phyloP scores from a whole-genome alignment of 345 rosid species.

The Gossypium longicalyx region DNA sequence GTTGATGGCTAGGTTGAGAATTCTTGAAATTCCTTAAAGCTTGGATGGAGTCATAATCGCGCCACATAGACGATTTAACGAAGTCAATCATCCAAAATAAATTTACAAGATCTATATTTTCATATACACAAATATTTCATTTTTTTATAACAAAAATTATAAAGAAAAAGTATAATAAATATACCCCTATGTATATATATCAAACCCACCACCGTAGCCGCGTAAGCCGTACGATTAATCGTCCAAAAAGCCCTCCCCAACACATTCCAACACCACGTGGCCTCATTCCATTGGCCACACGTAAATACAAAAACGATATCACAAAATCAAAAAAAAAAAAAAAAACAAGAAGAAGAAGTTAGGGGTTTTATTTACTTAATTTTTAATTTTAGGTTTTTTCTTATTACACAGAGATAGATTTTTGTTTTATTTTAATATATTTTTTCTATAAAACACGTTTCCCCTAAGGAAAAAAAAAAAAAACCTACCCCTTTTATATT shows the following conservation, averaged over 20 bases:
- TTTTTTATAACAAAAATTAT: too few species aligned
- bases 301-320: not conserved
- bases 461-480: not conserved
- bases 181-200: too few species aligned
- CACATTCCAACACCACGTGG: not conserved
- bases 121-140: too few species aligned
- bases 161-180: too few species aligned
- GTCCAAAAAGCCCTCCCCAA: not conserved
- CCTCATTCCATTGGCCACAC: not conserved
- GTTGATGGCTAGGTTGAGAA: too few species aligned
- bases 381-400: too few species aligned
- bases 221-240: not conserved
- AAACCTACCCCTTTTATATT: slow-evolving; percentile 1
- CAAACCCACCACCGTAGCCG: too few species aligned
- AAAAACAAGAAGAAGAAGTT: rapidly evolving
- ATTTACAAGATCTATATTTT: too few species aligned
- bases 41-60: too few species aligned
- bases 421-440: not conserved
- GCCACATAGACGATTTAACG: too few species aligned
- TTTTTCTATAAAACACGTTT: not conserved
- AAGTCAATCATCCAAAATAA: too few species aligned
- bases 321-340: not conserved
- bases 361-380: not conserved
- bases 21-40: too few species aligned
- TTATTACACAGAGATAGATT: not conserved